Percentiles rank a stretch among this genome's conserved stretches.
Conservation (phyloP, 2,329 filamentous ascomycete genomes). For the Parasarocladium wereldwijsianum region DNA sequence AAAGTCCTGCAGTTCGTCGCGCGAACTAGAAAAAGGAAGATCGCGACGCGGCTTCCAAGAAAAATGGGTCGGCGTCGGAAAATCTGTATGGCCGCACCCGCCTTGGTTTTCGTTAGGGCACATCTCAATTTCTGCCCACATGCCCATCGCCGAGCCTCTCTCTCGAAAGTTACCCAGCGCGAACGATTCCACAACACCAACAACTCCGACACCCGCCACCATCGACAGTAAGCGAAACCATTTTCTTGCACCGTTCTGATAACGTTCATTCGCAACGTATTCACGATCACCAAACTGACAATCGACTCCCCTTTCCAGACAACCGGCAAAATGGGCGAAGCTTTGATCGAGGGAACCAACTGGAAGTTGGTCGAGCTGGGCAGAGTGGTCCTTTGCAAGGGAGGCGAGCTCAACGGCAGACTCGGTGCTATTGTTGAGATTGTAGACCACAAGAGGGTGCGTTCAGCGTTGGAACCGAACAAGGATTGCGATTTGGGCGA, state of each 20-base stretch:
- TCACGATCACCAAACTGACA: slow-evolving; percentile 14
- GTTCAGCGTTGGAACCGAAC: slow-evolving; percentile 25
- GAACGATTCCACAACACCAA: slow-evolving; percentile 5
- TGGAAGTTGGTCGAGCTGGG: slow-evolving; percentile 98
- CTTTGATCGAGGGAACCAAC: slow-evolving; percentile 65
- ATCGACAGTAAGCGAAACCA: too few relatives aligned
- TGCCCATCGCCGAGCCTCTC: too few relatives aligned
- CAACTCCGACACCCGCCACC: too few relatives aligned
- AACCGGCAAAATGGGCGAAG: slow-evolving; percentile 66
- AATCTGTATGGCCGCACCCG: too few relatives aligned
- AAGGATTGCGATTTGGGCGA: background rate
- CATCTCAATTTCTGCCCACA: too few relatives aligned
- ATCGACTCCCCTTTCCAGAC: slow-evolving; percentile 28
- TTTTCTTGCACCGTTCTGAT: too few relatives aligned
- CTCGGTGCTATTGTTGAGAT: slow-evolving; percentile 96
- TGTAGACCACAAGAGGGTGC: slow-evolving; percentile 99
- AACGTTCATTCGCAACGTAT: slow-evolving; percentile 22
- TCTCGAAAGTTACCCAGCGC: too few relatives aligned
- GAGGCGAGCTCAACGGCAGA: slow-evolving; percentile 62
- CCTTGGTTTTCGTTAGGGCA: too few relatives aligned
- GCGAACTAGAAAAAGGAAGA: slow-evolving; percentile 8
- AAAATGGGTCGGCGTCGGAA: too few relatives aligned
- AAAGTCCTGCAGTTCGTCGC: background rate
- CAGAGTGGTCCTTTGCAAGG: slow-evolving; percentile 85
- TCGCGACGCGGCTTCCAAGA: too few relatives aligned